Conservation (phyloP, 2,329 filamentous ascomycete genomes). For the Cladophialophora exuberans region DNA sequence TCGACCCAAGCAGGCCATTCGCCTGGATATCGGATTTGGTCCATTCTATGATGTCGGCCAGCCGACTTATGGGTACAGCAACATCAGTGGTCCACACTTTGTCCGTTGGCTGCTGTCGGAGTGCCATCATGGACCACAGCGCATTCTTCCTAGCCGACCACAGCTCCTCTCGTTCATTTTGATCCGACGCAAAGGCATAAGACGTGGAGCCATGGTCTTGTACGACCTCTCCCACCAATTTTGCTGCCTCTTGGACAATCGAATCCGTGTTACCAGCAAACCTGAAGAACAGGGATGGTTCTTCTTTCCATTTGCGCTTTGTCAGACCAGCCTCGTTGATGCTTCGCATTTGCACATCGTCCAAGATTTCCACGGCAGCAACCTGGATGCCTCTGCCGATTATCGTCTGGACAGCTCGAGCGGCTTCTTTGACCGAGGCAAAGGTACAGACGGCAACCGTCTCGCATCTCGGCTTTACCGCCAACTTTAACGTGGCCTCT, state of each 20-base stretch:
- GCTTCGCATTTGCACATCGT: slow-evolving; percentile 82
- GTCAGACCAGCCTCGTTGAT: slow-evolving; percentile 71
- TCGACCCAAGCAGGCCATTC: slow-evolving; percentile 80
- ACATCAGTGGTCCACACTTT: slow-evolving; percentile 84
- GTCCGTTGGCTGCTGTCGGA: slow-evolving; percentile 62
- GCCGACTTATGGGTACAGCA: slow-evolving; percentile 73
- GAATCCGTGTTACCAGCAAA: slow-evolving; percentile 64
- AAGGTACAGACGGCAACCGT: slow-evolving; percentile 81
- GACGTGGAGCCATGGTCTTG: slow-evolving; percentile 62
- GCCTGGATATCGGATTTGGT: slow-evolving; percentile 85
- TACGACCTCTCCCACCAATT: slow-evolving; percentile 66
- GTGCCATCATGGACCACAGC: slow-evolving; percentile 71
- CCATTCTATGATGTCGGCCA: slow-evolving; percentile 69
- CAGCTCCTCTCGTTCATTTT: slow-evolving; percentile 72
- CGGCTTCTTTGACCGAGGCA: slow-evolving; percentile 74
- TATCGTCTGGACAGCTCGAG: slow-evolving; percentile 70
- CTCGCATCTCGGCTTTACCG: slow-evolving; percentile 73
- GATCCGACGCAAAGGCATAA: slow-evolving; percentile 75
- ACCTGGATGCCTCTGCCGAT: slow-evolving; percentile 74
- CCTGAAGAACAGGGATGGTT: slow-evolving; percentile 82
- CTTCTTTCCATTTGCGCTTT: slow-evolving; percentile 69
- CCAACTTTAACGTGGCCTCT: slow-evolving; percentile 78
- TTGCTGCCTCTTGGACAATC: slow-evolving; percentile 77
- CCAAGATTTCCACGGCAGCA: slow-evolving; percentile 82
- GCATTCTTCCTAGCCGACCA: slow-evolving; percentile 85